Evolutionary conservation across 2,329 filamentous ascomycete species (phyloP).

Genomic region (Xylaria arbuscula): DNA sequence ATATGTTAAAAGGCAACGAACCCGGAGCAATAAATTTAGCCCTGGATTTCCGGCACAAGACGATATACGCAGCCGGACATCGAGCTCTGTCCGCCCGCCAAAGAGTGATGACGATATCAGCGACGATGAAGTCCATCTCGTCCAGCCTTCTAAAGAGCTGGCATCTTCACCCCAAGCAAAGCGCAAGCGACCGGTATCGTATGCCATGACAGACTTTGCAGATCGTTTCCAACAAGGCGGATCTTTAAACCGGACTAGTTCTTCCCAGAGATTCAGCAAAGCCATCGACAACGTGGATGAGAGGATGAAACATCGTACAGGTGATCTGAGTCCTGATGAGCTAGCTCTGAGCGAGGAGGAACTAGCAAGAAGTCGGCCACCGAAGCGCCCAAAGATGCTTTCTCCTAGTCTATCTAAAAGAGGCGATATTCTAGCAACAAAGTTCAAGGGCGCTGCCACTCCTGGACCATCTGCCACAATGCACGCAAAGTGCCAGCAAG

Average conservation of each 20-base stretch:
- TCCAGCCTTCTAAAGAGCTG: constrained; percentile 7
- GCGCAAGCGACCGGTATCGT: background rate
- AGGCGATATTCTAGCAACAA: constrained; percentile 42
- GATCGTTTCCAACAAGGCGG: constrained; percentile 5
- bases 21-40: background rate
- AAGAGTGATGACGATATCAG: constrained; percentile 14
- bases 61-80: background rate
- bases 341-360: constrained; percentile 39
- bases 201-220: constrained; percentile 8
- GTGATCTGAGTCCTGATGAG: constrained; percentile 42
- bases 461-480: constrained; percentile 3
- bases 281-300: constrained; percentile 35
- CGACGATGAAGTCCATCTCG: constrained; percentile 33
- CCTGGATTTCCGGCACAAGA: background rate
- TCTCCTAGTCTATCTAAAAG: constrained; percentile 44
- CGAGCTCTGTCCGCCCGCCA: background rate
- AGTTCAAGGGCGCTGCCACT: constrained; percentile 30
- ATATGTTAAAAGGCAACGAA: constrained; percentile 14
- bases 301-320: background rate
- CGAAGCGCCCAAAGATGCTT: constrained; percentile 29
- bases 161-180: background rate
- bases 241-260: background rate
- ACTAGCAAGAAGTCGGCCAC: constrained; percentile 26
- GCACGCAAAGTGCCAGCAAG: background rate
- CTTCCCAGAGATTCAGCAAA: constrained; percentile 17